phyloP scores from a whole-genome alignment of 306 rosid genomes.

The Lathyrus tuberosus region DNA sequence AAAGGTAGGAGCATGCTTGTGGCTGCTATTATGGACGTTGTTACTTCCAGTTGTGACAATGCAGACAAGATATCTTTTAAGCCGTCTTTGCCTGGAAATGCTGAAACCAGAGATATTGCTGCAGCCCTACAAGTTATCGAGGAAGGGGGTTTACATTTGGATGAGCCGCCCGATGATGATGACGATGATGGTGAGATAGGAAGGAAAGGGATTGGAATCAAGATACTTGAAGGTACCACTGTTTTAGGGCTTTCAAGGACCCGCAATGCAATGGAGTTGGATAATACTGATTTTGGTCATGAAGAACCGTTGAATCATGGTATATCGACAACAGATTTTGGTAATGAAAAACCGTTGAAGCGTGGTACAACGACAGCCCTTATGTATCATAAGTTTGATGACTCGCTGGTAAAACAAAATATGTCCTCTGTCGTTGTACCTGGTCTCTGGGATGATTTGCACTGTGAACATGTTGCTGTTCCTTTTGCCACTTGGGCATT shows the following conservation, averaged over 20 bases:
- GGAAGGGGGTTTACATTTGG: slow-evolving; percentile 84
- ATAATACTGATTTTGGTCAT: slow-evolving; percentile 41
- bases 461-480: slow-evolving; percentile 90
- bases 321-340: slow-evolving; percentile 40
- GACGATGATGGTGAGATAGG: slow-evolving; percentile 65
- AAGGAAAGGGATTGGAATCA: slow-evolving; percentile 78
- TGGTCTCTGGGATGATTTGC: slow-evolving; percentile 99
- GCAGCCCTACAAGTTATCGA: slow-evolving; percentile 87
- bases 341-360: slow-evolving; percentile 38
- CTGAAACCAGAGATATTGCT: slow-evolving; percentile 82
- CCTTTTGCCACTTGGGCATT: slow-evolving; percentile 99
- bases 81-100: slow-evolving; percentile 80
- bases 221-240: slow-evolving; percentile 81
- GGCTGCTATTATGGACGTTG: slow-evolving; percentile 93
- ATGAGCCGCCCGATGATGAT: slow-evolving; percentile 62
- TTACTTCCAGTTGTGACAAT: slow-evolving; percentile 83
- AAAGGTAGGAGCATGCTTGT: slow-evolving; percentile 99
- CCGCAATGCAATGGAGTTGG: slow-evolving; percentile 48
- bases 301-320: slow-evolving; percentile 40
- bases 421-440: slow-evolving; percentile 76
- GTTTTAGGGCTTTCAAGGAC: slow-evolving; percentile 77
- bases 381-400: slow-evolving; percentile 49
- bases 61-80: slow-evolving; percentile 57
- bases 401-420: slow-evolving; percentile 40
- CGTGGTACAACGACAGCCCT: slow-evolving; percentile 36